Conservation (phyloP, 441 rosid genomes). For the Pelargonium myrrhifolium region DNA sequence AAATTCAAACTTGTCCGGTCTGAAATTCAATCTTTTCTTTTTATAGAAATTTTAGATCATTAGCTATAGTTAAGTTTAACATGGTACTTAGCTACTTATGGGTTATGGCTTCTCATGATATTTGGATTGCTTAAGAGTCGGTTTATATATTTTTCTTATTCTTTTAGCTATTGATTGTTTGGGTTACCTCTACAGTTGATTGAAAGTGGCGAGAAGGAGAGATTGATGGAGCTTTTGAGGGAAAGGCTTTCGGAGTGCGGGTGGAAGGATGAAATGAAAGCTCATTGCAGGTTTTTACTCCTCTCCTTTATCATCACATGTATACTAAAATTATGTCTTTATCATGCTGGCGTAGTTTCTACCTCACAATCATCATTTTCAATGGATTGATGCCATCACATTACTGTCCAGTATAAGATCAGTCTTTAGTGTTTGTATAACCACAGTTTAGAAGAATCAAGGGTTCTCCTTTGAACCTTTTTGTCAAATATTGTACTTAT, state of each 20-base stretch:
- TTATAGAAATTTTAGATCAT: background rate
- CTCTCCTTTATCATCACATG: background rate
- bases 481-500: background rate
- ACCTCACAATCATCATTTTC: background rate
- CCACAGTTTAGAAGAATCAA: background rate
- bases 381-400: background rate
- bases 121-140: background rate
- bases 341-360: background rate
- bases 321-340: no score
- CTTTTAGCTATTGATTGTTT: background rate
- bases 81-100: no score
- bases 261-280: conserved; percentile 87
- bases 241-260: conserved; percentile 82
- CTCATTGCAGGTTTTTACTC: conserved; percentile 60
- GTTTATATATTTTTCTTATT: conserved; percentile 1
- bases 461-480: background rate
- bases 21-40: no score
- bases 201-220: conserved; percentile 83
- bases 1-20: no score
- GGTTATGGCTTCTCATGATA: background rate
- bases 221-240: conserved; percentile 70
- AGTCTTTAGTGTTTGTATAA: background rate
- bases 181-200: conserved; percentile 35
- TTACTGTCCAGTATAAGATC: background rate
- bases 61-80: background rate